Evolutionary conservation across 495 filamentous ascomycete species (phyloP).

Genomic region (Xylaria longipes): DNA sequence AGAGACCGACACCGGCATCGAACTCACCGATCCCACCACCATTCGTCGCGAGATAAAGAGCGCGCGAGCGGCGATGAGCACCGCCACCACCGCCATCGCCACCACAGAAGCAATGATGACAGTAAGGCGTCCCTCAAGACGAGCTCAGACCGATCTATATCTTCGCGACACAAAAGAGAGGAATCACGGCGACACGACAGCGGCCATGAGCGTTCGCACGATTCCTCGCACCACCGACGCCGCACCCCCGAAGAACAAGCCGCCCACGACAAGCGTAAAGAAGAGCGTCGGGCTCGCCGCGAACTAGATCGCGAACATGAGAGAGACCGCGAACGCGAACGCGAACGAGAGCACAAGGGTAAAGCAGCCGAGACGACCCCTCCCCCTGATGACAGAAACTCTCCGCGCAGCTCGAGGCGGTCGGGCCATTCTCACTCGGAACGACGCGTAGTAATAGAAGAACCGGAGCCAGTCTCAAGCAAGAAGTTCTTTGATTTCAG

Average conservation of each 20-base stretch:
- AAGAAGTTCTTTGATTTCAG: conserved; percentile 52
- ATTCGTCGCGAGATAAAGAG: conserved; percentile 38
- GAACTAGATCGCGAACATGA: conserved; percentile 32
- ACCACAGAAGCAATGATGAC: conserved; percentile 41
- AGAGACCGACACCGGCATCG: conserved; percentile 44
- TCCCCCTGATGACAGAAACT: conserved; percentile 32
- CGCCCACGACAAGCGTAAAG: conserved; percentile 52
- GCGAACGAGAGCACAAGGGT: conserved; percentile 31
- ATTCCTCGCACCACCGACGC: conserved; percentile 36
- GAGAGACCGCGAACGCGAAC: conserved; percentile 27
- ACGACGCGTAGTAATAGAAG: conserved; percentile 33
- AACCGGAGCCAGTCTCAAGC: conserved; percentile 34
- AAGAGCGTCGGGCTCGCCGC: conserved; percentile 39
- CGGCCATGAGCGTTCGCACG: conserved; percentile 40
- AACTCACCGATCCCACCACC: conserved; percentile 42
- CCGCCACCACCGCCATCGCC: conserved; percentile 32
- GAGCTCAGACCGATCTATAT: conserved; percentile 42
- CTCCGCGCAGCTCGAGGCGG: conserved; percentile 44
- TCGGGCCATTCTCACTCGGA: conserved; percentile 39
- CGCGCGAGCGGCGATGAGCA: conserved; percentile 10
- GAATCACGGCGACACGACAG: conserved; percentile 40
- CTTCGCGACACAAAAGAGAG: conserved; percentile 28
- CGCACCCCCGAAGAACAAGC: conserved; percentile 54
- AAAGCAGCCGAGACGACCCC: conserved; percentile 35
- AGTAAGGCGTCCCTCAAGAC: conserved; percentile 43